Percentiles rank a stretch among this genome's conserved stretches.
These are phyloP conservation scores for Spizellomyces sp. DNA, from an alignment of 192 early-diverging fungal genomes.

Conservation along the genomic window DNA sequence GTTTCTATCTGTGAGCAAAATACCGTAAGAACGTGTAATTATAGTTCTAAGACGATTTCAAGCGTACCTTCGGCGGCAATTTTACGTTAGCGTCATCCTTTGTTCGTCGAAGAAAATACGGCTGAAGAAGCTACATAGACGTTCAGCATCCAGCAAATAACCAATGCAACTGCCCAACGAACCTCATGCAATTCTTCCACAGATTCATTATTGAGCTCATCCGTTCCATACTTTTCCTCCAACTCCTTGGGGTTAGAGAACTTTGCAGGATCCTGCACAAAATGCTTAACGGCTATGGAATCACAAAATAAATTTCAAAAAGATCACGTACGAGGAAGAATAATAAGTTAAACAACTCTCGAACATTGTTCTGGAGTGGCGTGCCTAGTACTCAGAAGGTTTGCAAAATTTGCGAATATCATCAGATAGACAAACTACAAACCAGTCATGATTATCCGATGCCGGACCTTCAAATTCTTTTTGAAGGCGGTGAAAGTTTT, in stretches of 20 bases:
- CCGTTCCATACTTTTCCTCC: conserved; percentile 50
- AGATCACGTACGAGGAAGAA: conserved; percentile 53
- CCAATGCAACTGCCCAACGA: background rate
- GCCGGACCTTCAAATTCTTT: conserved; percentile 45
- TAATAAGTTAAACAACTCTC: conserved; percentile 73
- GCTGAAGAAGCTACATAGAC: conserved; percentile 47
- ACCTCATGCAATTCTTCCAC: conserved; percentile 61
- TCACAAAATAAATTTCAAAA: too few species aligned
- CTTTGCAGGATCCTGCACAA: conserved; percentile 51
- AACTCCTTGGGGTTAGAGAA: conserved; percentile 53
- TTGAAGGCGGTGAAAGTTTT: conserved; percentile 55
- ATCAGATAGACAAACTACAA: conserved; percentile 35
- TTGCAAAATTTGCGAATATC: conserved; percentile 29
- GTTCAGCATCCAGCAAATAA: background rate
- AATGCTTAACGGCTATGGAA: background rate
- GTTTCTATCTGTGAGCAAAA: conserved; percentile 48
- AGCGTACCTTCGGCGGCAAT: conserved; percentile 17
- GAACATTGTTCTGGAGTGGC: conserved; percentile 72
- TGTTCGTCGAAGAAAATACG: conserved; percentile 74
- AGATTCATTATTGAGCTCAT: conserved; percentile 46
- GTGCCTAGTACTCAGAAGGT: conserved; percentile 40
- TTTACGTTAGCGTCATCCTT: conserved; percentile 43
- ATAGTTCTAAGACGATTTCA: conserved; percentile 4
- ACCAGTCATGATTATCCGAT: conserved; percentile 65
- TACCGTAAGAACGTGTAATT: too few species aligned